Evolutionary conservation across 768 basidiomycete species (phyloP).

Genomic region (Pholiota microspora): DNA sequence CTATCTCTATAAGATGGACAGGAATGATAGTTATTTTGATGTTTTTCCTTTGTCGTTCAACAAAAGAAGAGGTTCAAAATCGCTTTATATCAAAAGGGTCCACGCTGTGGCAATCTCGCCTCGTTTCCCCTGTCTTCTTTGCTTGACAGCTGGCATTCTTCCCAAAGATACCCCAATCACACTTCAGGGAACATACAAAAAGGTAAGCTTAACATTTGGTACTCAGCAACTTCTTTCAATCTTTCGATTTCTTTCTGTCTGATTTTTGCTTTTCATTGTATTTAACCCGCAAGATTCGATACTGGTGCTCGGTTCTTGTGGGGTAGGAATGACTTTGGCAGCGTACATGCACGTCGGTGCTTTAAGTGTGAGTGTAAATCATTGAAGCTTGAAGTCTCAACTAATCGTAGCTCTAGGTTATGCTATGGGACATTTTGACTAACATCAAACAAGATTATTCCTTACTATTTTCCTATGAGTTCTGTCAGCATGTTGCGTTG

Average conservation of each 20-base stretch:
- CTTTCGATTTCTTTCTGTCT: not conserved
- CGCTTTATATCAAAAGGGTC: too few relatives aligned
- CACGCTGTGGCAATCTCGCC: too few relatives aligned
- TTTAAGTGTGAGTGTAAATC: slow-evolving; percentile 1
- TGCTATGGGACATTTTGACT: slow-evolving; percentile 6
- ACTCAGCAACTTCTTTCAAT: not conserved
- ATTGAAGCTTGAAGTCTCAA: not conserved
- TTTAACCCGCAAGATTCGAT: not conserved
- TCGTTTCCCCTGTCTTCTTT: too few relatives aligned
- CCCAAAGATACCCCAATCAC: not conserved
- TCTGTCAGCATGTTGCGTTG: not conserved
- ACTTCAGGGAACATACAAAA: not conserved
- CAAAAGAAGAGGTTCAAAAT: too few relatives aligned
- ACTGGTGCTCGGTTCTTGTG: not conserved
- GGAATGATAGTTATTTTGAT: not conserved
- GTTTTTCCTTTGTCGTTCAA: not conserved
- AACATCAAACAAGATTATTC: not conserved
- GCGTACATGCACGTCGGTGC: slow-evolving; percentile 3
- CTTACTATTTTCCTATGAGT: not conserved
- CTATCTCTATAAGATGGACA: too few relatives aligned
- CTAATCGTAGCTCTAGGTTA: not conserved
- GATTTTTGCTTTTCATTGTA: not conserved
- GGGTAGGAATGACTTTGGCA: not conserved
- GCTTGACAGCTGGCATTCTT: not conserved
- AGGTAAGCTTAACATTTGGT: not conserved